A percentile compares a stretch with the other conserved stretches of the same genome.
Conservation (phyloP, 1,284 basidiomycete genomes). For the Cryptococcus jaspeensis region DNA sequence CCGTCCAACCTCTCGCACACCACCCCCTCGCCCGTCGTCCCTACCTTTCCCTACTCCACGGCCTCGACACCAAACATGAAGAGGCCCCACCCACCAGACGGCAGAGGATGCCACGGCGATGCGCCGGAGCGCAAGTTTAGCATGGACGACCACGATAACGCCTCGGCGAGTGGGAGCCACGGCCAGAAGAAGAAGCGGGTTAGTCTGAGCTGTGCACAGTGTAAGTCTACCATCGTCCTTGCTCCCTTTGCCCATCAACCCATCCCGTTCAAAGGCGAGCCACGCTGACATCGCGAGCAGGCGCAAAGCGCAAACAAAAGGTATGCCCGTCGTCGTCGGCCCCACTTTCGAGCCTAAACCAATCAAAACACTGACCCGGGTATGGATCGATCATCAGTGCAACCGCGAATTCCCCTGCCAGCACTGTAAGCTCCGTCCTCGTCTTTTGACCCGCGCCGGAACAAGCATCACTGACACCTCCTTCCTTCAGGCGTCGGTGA, state of each 20-base stretch:
- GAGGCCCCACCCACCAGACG: slow-evolving; percentile 15
- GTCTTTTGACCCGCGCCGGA: not conserved
- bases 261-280: not conserved
- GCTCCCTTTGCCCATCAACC: not conserved
- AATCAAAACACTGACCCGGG: too few species aligned
- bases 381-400: slow-evolving; percentile 28
- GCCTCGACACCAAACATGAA: slow-evolving; percentile 18
- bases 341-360: too few species aligned
- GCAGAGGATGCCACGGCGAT: slow-evolving; percentile 2
- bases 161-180: not conserved
- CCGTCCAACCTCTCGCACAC: slow-evolving; percentile 27
- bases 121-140: slow-evolving; percentile 25
- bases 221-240: slow-evolving; percentile 27
- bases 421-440: slow-evolving; percentile 39
- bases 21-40: slow-evolving; percentile 21
- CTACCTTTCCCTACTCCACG: slow-evolving; percentile 8
- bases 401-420: slow-evolving; percentile 53
- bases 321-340: slow-evolving; percentile 16
- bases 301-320: slow-evolving; percentile 50
- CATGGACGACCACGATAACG: slow-evolving; percentile 12
- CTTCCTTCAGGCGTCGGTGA: slow-evolving; percentile 24
- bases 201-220: slow-evolving; percentile 51
- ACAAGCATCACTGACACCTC: slow-evolving; percentile 6
- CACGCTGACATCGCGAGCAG: slow-evolving; percentile 19
- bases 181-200: slow-evolving; percentile 49